A percentile compares a stretch with the other conserved stretches of the same genome.
Conservation (phyloP, 2,329 filamentous ascomycete genomes). For the Cercospora zeina region DNA sequence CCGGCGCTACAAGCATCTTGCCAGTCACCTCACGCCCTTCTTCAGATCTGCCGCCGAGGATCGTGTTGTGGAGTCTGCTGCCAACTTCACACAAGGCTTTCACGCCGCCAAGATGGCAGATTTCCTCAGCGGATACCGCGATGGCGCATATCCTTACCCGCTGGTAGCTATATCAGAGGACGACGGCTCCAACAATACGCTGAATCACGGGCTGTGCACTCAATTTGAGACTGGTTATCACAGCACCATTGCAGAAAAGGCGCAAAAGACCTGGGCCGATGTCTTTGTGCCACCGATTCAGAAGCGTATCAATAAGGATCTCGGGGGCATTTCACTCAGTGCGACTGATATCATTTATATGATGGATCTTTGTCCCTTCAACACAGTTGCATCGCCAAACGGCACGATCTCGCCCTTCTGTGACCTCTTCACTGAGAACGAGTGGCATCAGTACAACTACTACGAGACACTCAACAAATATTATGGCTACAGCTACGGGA, state of each 20-base stretch:
- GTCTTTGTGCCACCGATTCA: constrained; percentile 68
- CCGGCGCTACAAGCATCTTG: constrained; percentile 66
- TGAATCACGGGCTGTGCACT: constrained; percentile 71
- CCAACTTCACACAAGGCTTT: constrained; percentile 75
- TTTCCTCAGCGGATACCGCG: constrained; percentile 38
- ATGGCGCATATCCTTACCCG: constrained; percentile 52
- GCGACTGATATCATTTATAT: constrained; percentile 64
- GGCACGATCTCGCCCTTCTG: constrained; percentile 69
- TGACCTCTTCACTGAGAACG: constrained; percentile 70
- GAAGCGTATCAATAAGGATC: constrained; percentile 66
- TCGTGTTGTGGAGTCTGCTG: constrained; percentile 72
- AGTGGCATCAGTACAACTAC: constrained; percentile 81
- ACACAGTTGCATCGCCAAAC: constrained; percentile 67
- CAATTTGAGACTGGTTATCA: constrained; percentile 64
- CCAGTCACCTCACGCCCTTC: constrained; percentile 63
- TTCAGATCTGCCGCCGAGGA: constrained; percentile 68
- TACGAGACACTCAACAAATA: constrained; percentile 77
- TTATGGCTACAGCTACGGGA: constrained; percentile 77
- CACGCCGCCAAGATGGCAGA: constrained; percentile 56
- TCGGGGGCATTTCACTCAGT: constrained; percentile 68
- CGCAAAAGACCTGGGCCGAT: constrained; percentile 60
- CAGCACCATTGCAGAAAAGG: constrained; percentile 51
- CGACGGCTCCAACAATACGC: constrained; percentile 71
- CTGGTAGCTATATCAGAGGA: constrained; percentile 72
- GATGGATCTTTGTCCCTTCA: constrained; percentile 89